A percentile compares a stretch with the other conserved stretches of the same genome.
phyloP scores from a whole-genome alignment of 495 filamentous ascomycete species.

The Penicillium fimorum region DNA sequence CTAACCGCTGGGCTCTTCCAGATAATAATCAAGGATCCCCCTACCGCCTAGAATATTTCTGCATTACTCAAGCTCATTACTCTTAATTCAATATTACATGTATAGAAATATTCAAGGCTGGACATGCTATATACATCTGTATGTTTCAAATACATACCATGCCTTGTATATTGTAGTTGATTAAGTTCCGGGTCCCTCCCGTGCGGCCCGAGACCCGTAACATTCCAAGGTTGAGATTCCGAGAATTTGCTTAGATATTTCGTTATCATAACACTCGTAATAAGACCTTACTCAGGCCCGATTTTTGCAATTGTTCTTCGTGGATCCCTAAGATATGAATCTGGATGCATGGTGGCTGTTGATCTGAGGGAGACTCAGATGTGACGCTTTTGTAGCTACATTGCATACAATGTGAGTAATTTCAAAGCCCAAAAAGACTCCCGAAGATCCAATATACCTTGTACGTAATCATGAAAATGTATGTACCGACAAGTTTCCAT shows the following conservation, averaged over 20 bases:
- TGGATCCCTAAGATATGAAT: neutral
- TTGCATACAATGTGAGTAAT: no score
- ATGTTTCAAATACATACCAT: no score
- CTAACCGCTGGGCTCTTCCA: no score
- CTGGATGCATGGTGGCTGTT: neutral
- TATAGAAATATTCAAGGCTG: no score
- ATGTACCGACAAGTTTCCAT: no score
- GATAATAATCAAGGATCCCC: neutral
- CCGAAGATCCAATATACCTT: no score
- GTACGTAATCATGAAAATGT: no score
- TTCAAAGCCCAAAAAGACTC: no score
- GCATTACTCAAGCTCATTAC: neutral
- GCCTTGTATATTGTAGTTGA: no score
- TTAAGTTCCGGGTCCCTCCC: neutral
- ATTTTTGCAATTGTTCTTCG: neutral
- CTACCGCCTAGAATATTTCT: neutral
- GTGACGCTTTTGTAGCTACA: no score
- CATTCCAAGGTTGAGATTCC: neutral
- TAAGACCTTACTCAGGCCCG: neutral
- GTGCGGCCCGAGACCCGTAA: neutral
- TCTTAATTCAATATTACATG: neutral
- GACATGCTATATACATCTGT: no score
- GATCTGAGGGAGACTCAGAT: no score
- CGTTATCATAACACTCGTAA: neutral
- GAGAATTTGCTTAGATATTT: neutral